phyloP scores from a whole-genome alignment of 192 early-diverging fungal genomes.

The Dissophora globulifera region DNA sequence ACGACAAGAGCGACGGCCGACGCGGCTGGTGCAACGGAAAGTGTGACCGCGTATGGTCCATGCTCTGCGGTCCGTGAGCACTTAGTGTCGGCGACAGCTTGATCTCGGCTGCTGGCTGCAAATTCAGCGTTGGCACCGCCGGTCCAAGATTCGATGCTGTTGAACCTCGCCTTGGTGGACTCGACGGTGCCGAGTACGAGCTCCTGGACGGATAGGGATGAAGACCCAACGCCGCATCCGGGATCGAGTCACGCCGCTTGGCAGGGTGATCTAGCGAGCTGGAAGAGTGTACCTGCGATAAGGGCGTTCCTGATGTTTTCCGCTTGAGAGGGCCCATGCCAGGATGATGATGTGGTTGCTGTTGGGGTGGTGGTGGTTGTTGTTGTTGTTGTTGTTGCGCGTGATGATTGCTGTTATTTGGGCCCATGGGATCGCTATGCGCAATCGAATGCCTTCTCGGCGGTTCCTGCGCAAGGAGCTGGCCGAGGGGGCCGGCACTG shows the following conservation, averaged over 20 bases:
- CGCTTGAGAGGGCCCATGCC: slow-evolving; percentile 25
- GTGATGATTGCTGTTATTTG: no score
- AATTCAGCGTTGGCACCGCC: slow-evolving; percentile 19
- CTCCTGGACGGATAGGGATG: slow-evolving; percentile 50
- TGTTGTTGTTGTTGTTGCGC: not conserved
- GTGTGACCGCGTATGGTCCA: slow-evolving; percentile 13
- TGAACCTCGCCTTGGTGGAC: slow-evolving; percentile 48
- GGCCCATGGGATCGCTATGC: not conserved
- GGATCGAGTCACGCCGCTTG: slow-evolving; percentile 56
- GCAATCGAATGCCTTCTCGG: slow-evolving; percentile 42
- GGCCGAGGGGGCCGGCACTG: slow-evolving; percentile 41
- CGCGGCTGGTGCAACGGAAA: slow-evolving; percentile 36
- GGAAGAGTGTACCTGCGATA: slow-evolving; percentile 35
- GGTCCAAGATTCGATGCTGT: slow-evolving; percentile 7
- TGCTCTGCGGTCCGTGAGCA: slow-evolving; percentile 3
- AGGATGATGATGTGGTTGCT: not conserved
- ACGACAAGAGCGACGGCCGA: slow-evolving; percentile 23
- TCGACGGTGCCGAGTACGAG: slow-evolving; percentile 59
- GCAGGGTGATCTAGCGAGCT: slow-evolving; percentile 32
- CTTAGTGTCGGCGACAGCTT: slow-evolving; percentile 16
- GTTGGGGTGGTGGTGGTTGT: no score
- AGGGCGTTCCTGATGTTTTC: slow-evolving; percentile 33
- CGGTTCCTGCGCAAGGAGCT: slow-evolving; percentile 42
- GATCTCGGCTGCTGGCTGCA: slow-evolving; percentile 38
- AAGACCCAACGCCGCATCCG: slow-evolving; percentile 33